Evolutionary conservation across 2,329 filamentous ascomycete species (phyloP).

Genomic region (Claviceps pusilla): DNA sequence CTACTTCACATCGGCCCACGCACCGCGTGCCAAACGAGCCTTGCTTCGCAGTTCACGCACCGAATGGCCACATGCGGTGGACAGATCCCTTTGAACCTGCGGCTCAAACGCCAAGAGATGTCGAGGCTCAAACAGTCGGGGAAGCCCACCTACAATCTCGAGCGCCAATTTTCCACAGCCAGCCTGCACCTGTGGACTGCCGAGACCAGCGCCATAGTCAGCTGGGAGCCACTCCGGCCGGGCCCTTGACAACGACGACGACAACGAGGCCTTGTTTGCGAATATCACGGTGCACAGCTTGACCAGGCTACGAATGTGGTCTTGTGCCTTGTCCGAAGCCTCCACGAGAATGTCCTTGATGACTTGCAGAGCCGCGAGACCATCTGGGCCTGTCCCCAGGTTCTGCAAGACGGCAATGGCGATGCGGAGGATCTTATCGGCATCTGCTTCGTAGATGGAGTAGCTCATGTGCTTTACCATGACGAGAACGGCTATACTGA

Average conservation of each 20-base stretch:
- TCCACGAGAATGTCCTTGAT: slow-evolving; percentile 32
- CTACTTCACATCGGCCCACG: slow-evolving; percentile 29
- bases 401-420: slow-evolving; percentile 32
- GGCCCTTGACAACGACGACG: slow-evolving; percentile 10
- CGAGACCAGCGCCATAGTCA: slow-evolving; percentile 8
- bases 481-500: slow-evolving; percentile 32
- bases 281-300: slow-evolving; percentile 28
- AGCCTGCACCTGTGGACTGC: slow-evolving; percentile 12
- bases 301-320: slow-evolving; percentile 35
- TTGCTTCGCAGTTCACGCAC: slow-evolving; percentile 36
- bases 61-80: slow-evolving; percentile 36
- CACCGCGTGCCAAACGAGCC: slow-evolving; percentile 32
- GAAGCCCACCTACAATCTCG: slow-evolving; percentile 32
- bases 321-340: slow-evolving; percentile 29
- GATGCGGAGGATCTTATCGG: slow-evolving; percentile 30
- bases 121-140: slow-evolving; percentile 31
- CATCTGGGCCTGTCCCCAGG: slow-evolving; percentile 27
- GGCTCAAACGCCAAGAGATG: slow-evolving; percentile 29
- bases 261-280: slow-evolving; percentile 14
- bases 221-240: slow-evolving; percentile 17
- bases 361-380: slow-evolving; percentile 32
- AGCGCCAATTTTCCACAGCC: slow-evolving; percentile 32
- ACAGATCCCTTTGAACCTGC: slow-evolving; percentile 31
- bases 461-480: slow-evolving; percentile 35
- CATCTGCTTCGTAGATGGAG: slow-evolving; percentile 36